Evolutionary conservation across 768 basidiomycete genomes (phyloP), one percentile per base, ranked within the genome.

Genomic region (Russula griseocarnosa): DNA sequence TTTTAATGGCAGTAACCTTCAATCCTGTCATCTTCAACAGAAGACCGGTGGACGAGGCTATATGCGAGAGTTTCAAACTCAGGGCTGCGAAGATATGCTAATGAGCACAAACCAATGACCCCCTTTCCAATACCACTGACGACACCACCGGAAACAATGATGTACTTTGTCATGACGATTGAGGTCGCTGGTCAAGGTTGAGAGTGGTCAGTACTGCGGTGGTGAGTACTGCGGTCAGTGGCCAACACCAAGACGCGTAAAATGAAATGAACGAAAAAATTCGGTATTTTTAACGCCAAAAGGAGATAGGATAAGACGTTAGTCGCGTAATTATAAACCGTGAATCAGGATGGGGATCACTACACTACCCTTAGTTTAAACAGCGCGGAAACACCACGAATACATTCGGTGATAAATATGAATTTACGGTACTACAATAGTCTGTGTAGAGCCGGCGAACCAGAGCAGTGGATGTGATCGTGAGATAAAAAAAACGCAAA

Each of bases 111-210:
- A 98, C 96, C 96, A 73, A 99, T 98, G 66, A 98, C 94, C 70
- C 96, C 96, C 84, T 99, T 99, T 68, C 96, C 96, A 71, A 99
- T 99, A 60, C 96, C 96, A 71, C 93, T 96, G 73, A 99, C 91
- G 62, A 99, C 96, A 76, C 96, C 96, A 63, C 96, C 96, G 44
- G 91, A 93, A 34, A 99, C 92, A 67, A 98, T 71, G 72, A 98
- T 98, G 78, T 92, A 98, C 79, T 98, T 98, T 65, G 91, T 94
- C 90, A 94, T 94, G 40, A 55, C 60, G 50, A 58, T 36, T 54
- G 47, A 26, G 22, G 32, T 1, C 46, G 30, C 11, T 3, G 24
- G 47, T 24, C n/a, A 38, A 36, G 56, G 28, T 34, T 32, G 22
- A 26, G 16, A 16, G 22, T 20, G 54, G 53, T 28, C 9, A n/a